A percentile compares a stretch with the other conserved stretches of the same genome.
phyloP scores from a whole-genome alignment of 805 yeast genomes.

The Candida andamanensis region DNA sequence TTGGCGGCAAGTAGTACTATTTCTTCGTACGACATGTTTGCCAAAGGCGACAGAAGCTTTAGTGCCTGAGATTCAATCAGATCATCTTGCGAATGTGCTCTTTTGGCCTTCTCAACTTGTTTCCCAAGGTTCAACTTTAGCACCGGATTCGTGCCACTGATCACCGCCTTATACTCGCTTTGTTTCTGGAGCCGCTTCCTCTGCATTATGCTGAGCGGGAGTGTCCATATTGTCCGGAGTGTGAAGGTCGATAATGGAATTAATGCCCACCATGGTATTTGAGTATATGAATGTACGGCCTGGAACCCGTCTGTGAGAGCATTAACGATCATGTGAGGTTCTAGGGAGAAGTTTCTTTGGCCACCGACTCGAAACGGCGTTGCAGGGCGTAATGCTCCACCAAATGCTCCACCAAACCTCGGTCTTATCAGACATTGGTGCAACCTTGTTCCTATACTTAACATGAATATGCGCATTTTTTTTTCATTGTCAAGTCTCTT shows the following conservation, averaged over 20 bases:
- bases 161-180: constrained; percentile 62
- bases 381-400: too few species aligned
- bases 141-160: constrained; percentile 72
- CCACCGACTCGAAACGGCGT: too few species aligned
- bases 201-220: constrained; percentile 75
- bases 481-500: too few species aligned
- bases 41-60: constrained; percentile 25
- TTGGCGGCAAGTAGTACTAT: constrained; percentile 68
- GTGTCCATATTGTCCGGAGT: constrained; percentile 59
- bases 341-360: too few species aligned
- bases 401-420: too few species aligned
- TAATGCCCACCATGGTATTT: constrained; percentile 78
- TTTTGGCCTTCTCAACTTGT: constrained; percentile 35
- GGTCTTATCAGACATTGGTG: too few species aligned
- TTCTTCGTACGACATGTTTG: constrained; percentile 66
- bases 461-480: too few species aligned
- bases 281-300: constrained; percentile 47
- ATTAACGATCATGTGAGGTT: constrained; percentile 22
- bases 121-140: constrained; percentile 53
- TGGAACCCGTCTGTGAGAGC: constrained; percentile 38
- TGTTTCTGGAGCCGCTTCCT: constrained; percentile 67
- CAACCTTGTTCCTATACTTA: neutral
- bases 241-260: constrained; percentile 71
- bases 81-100: constrained; percentile 14
- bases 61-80: constrained; percentile 5